Conservation (phyloP, 495 filamentous ascomycete species). For the Penicillium roqueforti region DNA sequence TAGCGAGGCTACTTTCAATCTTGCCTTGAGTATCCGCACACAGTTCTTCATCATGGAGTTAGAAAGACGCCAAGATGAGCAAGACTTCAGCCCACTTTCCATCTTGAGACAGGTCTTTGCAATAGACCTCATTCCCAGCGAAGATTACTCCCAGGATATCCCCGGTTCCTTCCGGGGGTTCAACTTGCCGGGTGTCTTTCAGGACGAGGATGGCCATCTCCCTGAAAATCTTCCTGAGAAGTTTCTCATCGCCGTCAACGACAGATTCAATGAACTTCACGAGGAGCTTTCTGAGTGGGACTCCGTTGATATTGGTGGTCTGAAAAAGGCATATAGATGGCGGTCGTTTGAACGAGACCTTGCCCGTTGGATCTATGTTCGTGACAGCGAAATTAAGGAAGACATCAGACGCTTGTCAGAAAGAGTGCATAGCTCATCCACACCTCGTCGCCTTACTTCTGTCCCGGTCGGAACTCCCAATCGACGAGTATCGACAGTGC, state of each 20-base stretch:
- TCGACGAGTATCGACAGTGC: neutral
- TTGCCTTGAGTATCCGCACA: slow-evolving; percentile 41
- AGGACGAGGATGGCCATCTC: slow-evolving; percentile 32
- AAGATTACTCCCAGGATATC: slow-evolving; percentile 12
- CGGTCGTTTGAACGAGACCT: slow-evolving; percentile 26
- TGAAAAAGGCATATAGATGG: slow-evolving; percentile 32
- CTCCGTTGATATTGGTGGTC: slow-evolving; percentile 19
- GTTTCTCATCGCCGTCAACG: slow-evolving; percentile 27
- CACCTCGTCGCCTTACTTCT: neutral
- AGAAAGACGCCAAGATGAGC: slow-evolving; percentile 25
- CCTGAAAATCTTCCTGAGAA: slow-evolving; percentile 31
- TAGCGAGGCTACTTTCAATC: slow-evolving; percentile 28
- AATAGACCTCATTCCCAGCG: slow-evolving; percentile 14
- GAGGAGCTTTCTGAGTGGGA: slow-evolving; percentile 21
- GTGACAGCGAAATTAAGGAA: slow-evolving; percentile 32
- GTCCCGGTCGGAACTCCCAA: neutral
- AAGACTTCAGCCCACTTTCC: slow-evolving; percentile 24
- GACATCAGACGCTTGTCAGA: slow-evolving; percentile 10
- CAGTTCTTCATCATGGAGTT: slow-evolving; percentile 34
- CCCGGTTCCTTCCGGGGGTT: slow-evolving; percentile 34
- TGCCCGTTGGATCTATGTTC: slow-evolving; percentile 32
- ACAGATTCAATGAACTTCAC: slow-evolving; percentile 33
- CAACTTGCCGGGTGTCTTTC: slow-evolving; percentile 17
- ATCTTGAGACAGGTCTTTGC: slow-evolving; percentile 30
- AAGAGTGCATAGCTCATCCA: neutral